phyloP scores from a whole-genome alignment of 139 green algal species.

The Asterochloris sp. region DNA sequence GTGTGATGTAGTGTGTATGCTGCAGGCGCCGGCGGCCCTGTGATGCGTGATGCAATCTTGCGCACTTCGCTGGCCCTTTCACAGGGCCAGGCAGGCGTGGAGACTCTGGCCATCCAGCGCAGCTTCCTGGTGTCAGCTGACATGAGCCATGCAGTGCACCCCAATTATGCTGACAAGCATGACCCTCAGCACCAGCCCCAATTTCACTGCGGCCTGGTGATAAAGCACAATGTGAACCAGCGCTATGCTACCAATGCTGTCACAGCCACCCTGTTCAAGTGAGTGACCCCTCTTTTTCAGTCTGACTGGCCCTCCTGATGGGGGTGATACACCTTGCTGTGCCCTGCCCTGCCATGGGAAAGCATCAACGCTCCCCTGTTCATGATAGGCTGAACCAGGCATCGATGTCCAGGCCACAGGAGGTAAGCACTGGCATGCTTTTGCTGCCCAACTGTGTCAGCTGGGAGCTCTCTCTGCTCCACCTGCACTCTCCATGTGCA shows the following conservation, averaged over 20 bases:
- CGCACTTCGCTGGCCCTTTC: conserved; percentile 59
- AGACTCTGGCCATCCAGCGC: conserved; percentile 61
- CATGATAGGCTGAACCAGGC: too few species aligned
- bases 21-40: conserved; percentile 74
- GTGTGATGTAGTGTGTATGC: background rate
- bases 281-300: background rate
- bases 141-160: conserved; percentile 96
- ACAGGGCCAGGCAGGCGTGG: conserved; percentile 47
- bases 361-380: too few species aligned
- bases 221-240: conserved; percentile 98
- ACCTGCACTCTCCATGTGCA: too few species aligned
- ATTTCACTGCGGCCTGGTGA: conserved; percentile 78
- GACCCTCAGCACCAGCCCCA: conserved; percentile 66
- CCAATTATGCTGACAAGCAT: conserved; percentile 78
- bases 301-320: too few species aligned
- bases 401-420: too few species aligned
- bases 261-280: conserved; percentile 82
- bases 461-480: too few species aligned
- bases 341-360: too few species aligned
- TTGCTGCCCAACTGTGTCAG: too few species aligned
- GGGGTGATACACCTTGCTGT: too few species aligned
- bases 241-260: conserved; percentile 90
- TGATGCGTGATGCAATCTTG: conserved; percentile 89
- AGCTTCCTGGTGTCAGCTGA: conserved; percentile 87
- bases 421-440: too few species aligned